Conservation (phyloP, 805 yeast genomes). For the Sugiyamaella qingdaonensis region DNA sequence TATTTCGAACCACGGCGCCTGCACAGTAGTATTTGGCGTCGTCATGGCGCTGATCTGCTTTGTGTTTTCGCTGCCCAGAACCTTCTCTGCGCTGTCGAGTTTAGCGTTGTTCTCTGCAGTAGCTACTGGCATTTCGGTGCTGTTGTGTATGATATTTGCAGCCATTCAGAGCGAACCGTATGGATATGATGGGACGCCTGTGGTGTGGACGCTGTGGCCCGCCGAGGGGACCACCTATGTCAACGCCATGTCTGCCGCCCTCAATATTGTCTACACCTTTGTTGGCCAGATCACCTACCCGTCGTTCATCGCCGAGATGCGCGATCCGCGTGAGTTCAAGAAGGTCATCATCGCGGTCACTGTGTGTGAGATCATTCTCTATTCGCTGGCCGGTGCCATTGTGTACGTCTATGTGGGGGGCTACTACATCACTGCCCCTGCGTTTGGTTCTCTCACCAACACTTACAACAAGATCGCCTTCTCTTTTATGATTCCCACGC, state of each 20-base stretch:
- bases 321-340: constrained; percentile 51
- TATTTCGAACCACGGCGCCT: constrained; percentile 44
- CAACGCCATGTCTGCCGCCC: constrained; percentile 49
- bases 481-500: constrained; percentile 59
- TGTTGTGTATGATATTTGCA: constrained; percentile 50
- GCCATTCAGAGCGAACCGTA: constrained; percentile 50
- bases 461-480: constrained; percentile 51
- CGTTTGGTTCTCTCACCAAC: constrained; percentile 49
- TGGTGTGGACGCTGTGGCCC: constrained; percentile 48
- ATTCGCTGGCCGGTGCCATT: constrained; percentile 53
- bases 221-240: constrained; percentile 50
- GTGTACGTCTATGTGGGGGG: constrained; percentile 55
- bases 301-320: constrained; percentile 58
- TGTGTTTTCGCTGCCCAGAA: constrained; percentile 52
- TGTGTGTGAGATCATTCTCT: constrained; percentile 45
- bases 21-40: constrained; percentile 51
- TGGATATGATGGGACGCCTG: constrained; percentile 39
- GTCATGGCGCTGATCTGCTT: constrained; percentile 48
- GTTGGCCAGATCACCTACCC: constrained; percentile 64
- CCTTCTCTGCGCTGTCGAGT: constrained; percentile 48
- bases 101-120: constrained; percentile 52
- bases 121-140: constrained; percentile 55
- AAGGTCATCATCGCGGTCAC: constrained; percentile 54
- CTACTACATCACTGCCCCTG: constrained; percentile 53
- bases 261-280: constrained; percentile 59